Percentiles rank a stretch among this genome's conserved stretches.
Conservation (phyloP, 768 basidiomycete species). For the Serendipita indica region DNA sequence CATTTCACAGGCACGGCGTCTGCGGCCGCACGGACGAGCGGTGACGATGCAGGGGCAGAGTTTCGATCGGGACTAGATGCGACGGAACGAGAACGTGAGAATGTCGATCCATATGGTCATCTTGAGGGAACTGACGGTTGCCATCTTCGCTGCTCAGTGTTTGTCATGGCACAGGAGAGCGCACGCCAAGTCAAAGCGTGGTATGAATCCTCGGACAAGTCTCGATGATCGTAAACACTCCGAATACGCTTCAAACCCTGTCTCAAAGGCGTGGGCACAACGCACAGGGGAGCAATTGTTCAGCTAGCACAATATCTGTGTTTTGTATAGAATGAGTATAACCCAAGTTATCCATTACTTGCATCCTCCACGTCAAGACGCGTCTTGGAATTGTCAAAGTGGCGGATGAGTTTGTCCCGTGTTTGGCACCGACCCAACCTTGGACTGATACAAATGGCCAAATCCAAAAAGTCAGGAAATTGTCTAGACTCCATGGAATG, state of each 20-base stretch:
- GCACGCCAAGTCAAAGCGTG: slow-evolving; percentile 62
- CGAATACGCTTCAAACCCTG: no score
- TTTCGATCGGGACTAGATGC: slow-evolving; percentile 87
- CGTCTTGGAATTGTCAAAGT: no score
- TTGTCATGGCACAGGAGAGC: slow-evolving; percentile 71
- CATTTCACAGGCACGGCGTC: slow-evolving; percentile 65
- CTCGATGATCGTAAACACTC: slow-evolving; percentile 13
- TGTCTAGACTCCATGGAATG: slow-evolving; percentile 13
- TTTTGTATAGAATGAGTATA: no score
- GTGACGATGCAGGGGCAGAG: slow-evolving; percentile 46
- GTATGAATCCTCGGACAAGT: slow-evolving; percentile 61
- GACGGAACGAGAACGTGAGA: slow-evolving; percentile 82
- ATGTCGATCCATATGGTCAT: slow-evolving; percentile 2
- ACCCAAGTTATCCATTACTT: no score
- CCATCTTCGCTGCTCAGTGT: slow-evolving; percentile 38
- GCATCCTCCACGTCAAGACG: no score
- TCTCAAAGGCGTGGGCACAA: no score
- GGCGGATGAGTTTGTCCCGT: no score
- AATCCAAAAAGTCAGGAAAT: slow-evolving; percentile 82
- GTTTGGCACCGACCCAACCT: no score
- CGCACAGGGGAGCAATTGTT: no score
- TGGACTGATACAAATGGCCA: no score
- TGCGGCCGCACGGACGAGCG: slow-evolving; percentile 30
- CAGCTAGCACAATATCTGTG: no score
- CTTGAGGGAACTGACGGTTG: slow-evolving; percentile 8